These are phyloP conservation scores for Phytophthora europaea DNA, from an alignment of 352 stramenopile species.

Conservation along the genomic window DNA sequence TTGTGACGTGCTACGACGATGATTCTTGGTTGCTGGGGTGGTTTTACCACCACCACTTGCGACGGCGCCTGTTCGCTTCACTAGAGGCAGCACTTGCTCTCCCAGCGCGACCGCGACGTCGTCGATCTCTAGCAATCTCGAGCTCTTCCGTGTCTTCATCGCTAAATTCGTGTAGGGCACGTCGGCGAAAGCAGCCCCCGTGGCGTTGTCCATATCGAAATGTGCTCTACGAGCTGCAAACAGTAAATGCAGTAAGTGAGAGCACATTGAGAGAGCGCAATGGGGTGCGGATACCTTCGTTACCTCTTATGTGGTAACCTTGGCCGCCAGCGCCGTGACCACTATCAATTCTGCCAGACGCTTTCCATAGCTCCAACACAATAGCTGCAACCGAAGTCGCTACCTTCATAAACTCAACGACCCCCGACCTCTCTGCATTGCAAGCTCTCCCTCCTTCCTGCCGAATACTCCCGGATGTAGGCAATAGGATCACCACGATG, in stretches of 20 bases:
- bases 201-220: neutral
- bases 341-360: neutral
- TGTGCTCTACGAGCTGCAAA: neutral
- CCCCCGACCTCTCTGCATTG: neutral
- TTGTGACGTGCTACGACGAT: neutral
- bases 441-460: neutral
- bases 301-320: neutral
- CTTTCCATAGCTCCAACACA: constrained; percentile 6
- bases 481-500: neutral
- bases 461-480: neutral
- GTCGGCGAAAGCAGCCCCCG: neutral
- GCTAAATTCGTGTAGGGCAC: neutral
- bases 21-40: neutral
- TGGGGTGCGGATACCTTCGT: neutral
- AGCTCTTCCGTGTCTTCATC: constrained; percentile 5
- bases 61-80: neutral
- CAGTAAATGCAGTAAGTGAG: neutral
- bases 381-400: neutral
- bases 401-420: constrained; percentile 9
- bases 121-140: constrained; percentile 1
- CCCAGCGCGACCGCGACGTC: neutral
- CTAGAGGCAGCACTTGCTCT: neutral
- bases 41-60: neutral
- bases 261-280: neutral
- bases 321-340: neutral